Conservation (phyloP, 2,329 filamentous ascomycete genomes). For the Trichoderma sp. region DNA sequence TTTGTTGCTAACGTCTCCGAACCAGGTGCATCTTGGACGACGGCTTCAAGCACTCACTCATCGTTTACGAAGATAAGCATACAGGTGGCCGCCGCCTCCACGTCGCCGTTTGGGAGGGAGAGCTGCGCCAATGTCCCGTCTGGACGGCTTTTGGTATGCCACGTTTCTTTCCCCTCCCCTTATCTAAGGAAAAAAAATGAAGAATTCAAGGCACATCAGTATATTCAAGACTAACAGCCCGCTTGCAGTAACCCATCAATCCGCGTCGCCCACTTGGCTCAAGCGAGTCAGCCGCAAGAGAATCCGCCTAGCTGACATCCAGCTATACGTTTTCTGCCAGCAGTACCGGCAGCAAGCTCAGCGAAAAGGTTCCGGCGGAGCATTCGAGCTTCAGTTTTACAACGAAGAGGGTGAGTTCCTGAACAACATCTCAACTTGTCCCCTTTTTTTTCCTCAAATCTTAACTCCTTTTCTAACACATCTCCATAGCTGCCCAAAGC, state of each 20-base stretch:
- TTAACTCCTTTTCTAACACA: neutral
- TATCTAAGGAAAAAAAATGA: neutral
- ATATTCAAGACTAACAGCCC: neutral
- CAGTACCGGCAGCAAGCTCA: constrained; percentile 53
- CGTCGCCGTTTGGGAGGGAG: constrained; percentile 54
- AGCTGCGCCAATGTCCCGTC: constrained; percentile 54
- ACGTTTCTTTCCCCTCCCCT: neutral
- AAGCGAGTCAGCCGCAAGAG: constrained; percentile 45
- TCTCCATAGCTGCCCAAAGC: constrained; percentile 31
- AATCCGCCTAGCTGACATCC: constrained; percentile 53
- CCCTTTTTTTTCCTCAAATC: too few relatives aligned
- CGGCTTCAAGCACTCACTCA: constrained; percentile 51
- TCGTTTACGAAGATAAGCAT: constrained; percentile 51
- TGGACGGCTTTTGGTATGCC: constrained; percentile 62
- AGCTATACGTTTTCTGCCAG: constrained; percentile 59
- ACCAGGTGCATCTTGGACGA: constrained; percentile 57
- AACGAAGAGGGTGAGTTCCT: constrained; percentile 38
- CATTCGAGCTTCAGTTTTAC: constrained; percentile 53
- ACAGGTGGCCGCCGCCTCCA: constrained; percentile 54
- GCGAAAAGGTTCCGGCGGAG: constrained; percentile 46
- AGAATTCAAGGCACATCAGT: neutral
- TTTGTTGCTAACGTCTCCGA: neutral
- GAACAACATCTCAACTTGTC: too few relatives aligned
- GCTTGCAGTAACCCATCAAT: constrained; percentile 51
- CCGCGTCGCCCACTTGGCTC: constrained; percentile 50